Base-by-base conservation (phyloP, 139 green algal genomes). In the Volvox africanus region DNA sequence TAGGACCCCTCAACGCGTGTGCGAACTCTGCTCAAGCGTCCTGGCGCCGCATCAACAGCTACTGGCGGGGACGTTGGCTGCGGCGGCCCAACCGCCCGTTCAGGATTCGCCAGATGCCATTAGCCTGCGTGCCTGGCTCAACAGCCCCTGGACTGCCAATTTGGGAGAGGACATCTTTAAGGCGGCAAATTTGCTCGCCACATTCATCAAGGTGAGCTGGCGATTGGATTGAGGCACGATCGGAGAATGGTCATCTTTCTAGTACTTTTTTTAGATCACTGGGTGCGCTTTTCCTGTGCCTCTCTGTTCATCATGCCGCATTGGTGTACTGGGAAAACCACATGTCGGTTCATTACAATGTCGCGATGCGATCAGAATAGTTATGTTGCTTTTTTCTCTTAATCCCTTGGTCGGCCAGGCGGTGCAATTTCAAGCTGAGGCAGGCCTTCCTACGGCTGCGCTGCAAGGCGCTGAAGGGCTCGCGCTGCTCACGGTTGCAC, bases 1-100 rank as follows among this genome's bases (percentile, higher is more conserved):
- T 93, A 95, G 93, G 86, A 92, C 96, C 80, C 97, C 96, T 0
- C 91, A 97, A 90, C 93, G 97, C 21, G 93, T 96, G 21, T 98
- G 97, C 91, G 87, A 93, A 61, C 82, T 95, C 76, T 98, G 96
- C 90, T 87, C 89, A 61, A 86, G 65, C 35, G 92, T 95, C 88
- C 95, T 98, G 79, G 80, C 88, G 32, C 95, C 96, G 3, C 93
- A 97, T 73, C 96, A 98, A 93, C 93, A 94, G 33, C 95, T 94
- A 87, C 93, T 98, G 67, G 93, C 95, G 65, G 93, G 94, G 88
- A 91, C 84, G 9, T 62, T 93, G 87, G 82, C 92, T 24, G 73
- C 86, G 6, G 94, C 94, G 13, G 93, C 94, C 65, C 94, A 96
- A 88, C 92, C 93, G 22, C 95, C 95, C 0, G 93, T 98, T 35